Percentiles rank a stretch among this genome's conserved stretches.
Conservation (phyloP, 2,329 filamentous ascomycete genomes). For the Venturia asperata region DNA sequence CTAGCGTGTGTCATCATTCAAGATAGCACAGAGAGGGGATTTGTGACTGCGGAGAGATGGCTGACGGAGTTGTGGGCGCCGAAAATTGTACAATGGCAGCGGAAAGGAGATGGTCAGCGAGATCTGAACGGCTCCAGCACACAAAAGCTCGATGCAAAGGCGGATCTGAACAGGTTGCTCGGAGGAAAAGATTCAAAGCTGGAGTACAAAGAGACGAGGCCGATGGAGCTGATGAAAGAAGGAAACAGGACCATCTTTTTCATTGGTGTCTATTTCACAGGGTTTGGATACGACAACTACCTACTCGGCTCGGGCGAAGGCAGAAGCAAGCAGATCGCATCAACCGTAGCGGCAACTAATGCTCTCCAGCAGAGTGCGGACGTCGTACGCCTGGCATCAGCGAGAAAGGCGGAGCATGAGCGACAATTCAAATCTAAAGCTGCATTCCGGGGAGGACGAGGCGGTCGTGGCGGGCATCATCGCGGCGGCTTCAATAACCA, state of each 20-base stretch:
- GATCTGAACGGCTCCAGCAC: conserved; percentile 21
- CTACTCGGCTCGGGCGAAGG: conserved; percentile 58
- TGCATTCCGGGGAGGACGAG: background rate
- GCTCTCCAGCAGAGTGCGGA: conserved; percentile 40
- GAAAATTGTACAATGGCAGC: conserved; percentile 47
- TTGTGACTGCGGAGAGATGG: conserved; percentile 59
- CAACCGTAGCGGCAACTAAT: conserved; percentile 55
- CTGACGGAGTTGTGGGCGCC: conserved; percentile 67
- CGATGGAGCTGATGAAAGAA: conserved; percentile 47
- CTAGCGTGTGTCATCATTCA: conserved; percentile 70
- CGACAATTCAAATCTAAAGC: conserved; percentile 11
- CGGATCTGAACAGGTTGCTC: conserved; percentile 33
- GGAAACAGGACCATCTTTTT: conserved; percentile 52
- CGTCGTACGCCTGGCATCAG: conserved; percentile 12
- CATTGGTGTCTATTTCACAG: conserved; percentile 58
- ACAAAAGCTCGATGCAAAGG: conserved; percentile 30
- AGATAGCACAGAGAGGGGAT: conserved; percentile 53
- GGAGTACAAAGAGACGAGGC: conserved; percentile 40
- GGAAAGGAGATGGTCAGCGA: conserved; percentile 25
- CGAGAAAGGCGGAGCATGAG: conserved; percentile 16
- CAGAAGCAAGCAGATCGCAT: conserved; percentile 62
- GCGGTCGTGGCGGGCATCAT: conserved; percentile 3
- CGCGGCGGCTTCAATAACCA: conserved; percentile 9
- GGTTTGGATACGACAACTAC: conserved; percentile 59
- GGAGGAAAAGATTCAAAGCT: conserved; percentile 34